Evolutionary conservation across 225 moss, liverwort and hornwort species (phyloP), one percentile per base, ranked within the genome.

Genomic region (Climacium dendroides): DNA sequence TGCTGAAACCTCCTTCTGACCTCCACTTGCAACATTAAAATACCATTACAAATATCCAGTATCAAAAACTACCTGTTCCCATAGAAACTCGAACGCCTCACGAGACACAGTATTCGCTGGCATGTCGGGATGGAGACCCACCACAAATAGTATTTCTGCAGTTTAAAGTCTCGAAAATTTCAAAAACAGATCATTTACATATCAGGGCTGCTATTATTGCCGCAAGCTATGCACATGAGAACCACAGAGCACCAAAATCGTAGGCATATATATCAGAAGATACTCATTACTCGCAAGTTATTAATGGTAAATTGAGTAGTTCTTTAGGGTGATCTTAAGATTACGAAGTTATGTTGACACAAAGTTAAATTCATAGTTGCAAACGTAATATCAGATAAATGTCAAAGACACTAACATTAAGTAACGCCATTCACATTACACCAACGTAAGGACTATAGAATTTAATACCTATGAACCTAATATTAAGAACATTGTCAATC

Each of bases 141-240:
- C 93, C 20, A 98, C 97, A 86, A 96, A 94, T 61, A 98, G 84
- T 85, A 98, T 94, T 91, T 96, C 97, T 98, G 96, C 89, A 70
- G 79, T 47, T 72, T 41, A 39, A 32, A 74, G 24, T 19, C 61
- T 57, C 69, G 43, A 82, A 25, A 66, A 7, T 20, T 25, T 53
- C 17, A 59, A 80, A 62, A 80, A 70, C 11, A 34, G 57, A 53
- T 74, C 59, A 79, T 61, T 47, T 57, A 37, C n/a, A 45, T 80
- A 67, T 30, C 28, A 52, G 17, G 45, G 37, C 59, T 58, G 72
- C 48, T 47, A 55, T 54, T 34, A 67, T 70, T 80, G 39, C 82
- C 59, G 39, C 83, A 76, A 63, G 84, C 57, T 41, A 55, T 55
- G 52, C 76, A 62, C 62, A 62, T 74, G 22, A 66, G 69, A 63